Evolutionary conservation across 257 asterid genomes (phyloP).

Genomic region (Nyctanthes arbortristis): DNA sequence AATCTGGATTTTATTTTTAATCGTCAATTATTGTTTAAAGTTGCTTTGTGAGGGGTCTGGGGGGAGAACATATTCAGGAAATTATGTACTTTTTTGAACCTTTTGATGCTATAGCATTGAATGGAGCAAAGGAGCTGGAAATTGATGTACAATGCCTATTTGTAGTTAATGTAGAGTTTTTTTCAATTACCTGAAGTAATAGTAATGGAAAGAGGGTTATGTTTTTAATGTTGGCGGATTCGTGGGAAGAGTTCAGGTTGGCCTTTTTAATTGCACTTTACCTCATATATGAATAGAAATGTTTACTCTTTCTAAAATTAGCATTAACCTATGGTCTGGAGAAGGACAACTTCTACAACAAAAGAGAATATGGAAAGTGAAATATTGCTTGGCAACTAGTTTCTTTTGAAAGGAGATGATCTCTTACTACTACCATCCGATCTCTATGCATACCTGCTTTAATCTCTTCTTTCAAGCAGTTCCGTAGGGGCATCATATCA

Average conservation of each 20-base stretch:
- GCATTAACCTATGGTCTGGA: background rate
- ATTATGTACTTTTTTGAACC: background rate
- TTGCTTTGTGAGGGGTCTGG: slow-evolving; percentile 24
- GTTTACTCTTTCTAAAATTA: slow-evolving; percentile 2
- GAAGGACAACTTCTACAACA: slow-evolving; percentile 12
- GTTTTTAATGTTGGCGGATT: slow-evolving; percentile 1
- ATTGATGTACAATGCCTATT: background rate
- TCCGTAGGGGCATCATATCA: slow-evolving; percentile 99
- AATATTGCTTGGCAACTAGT: slow-evolving; percentile 9
- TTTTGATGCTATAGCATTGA: background rate
- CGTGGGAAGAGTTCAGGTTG: slow-evolving; percentile 4
- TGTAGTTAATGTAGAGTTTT: background rate
- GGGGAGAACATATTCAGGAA: slow-evolving; percentile 4
- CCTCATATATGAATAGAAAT: background rate
- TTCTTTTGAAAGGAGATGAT: slow-evolving; percentile 8
- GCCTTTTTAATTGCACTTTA: slow-evolving; percentile 1
- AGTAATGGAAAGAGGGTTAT: slow-evolving; percentile 5
- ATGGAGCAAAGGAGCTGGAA: background rate
- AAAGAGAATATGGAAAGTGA: slow-evolving; percentile 12
- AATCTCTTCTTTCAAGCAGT: slow-evolving; percentile 38
- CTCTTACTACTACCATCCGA: slow-evolving; percentile 14
- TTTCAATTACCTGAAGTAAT: slow-evolving; percentile 12
- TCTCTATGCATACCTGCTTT: background rate
- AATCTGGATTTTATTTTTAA: background rate
- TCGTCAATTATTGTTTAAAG: slow-evolving; percentile 2